Evolutionary conservation across 225 moss, liverwort and hornwort species (phyloP).

Genomic region (Climacium dendroides): DNA sequence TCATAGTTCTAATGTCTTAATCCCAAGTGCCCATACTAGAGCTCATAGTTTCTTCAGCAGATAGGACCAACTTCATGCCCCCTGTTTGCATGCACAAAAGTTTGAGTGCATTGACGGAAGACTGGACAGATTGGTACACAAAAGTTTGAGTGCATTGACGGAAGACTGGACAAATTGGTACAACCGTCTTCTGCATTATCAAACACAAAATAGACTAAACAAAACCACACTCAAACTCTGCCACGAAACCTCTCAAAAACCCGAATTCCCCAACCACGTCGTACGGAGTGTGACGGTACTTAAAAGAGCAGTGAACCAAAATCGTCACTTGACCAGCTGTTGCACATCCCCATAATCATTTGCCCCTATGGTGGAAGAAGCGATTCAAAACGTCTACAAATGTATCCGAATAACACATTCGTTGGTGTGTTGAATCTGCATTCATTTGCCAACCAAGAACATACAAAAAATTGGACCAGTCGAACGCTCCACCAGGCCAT

Average conservation of each 20-base stretch:
- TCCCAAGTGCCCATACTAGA: no score
- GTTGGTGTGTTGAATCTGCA: background rate
- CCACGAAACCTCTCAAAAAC: background rate
- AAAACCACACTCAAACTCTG: background rate
- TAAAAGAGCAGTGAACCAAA: no score
- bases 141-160: no score
- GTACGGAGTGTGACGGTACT: background rate
- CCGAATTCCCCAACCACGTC: background rate
- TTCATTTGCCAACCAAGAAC: background rate
- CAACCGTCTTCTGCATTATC: constrained; percentile 5
- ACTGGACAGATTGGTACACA: no score
- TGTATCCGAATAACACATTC: background rate
- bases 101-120: constrained; percentile 12
- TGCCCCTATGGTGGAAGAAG: background rate
- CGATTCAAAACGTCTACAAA: background rate
- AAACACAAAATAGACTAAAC: background rate
- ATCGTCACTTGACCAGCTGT: no score
- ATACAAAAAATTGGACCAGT: no score
- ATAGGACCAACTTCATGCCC: background rate
- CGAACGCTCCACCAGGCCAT: background rate
- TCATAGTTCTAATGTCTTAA: no score
- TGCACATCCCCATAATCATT: background rate
- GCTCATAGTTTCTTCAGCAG: no score
- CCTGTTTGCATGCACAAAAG: constrained; percentile 25
- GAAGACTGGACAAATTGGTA: no score